Evolutionary conservation across 305 asterid genomes (phyloP).

Genomic region (Fraxinus greggii): DNA sequence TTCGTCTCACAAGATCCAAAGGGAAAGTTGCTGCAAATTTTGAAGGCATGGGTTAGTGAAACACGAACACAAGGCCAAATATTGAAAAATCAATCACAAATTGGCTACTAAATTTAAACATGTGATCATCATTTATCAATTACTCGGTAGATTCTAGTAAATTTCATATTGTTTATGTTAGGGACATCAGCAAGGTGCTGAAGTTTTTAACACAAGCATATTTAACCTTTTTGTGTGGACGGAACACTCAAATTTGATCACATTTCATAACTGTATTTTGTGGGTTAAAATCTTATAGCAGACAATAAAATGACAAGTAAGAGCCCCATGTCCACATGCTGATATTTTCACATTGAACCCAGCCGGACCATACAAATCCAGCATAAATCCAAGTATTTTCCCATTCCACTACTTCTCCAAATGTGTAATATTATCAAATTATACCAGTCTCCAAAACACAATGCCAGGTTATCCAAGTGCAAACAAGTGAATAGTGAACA

Average conservation of each 20-base stretch:
- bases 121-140: not conserved
- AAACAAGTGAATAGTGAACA: not conserved
- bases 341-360: not conserved
- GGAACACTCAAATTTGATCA: not conserved
- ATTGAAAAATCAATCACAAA: not conserved
- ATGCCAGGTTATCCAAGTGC: not conserved
- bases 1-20: slow-evolving; percentile 92
- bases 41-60: not conserved
- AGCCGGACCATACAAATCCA: not conserved
- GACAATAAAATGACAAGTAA: not conserved
- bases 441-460: not conserved
- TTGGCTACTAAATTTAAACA: not conserved
- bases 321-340: not conserved
- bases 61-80: not conserved
- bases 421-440: not conserved
- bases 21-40: slow-evolving; percentile 78
- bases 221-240: not conserved
- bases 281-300: not conserved
- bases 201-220: not conserved
- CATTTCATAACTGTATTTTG: not conserved
- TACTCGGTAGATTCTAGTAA: not conserved
- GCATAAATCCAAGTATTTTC: not conserved
- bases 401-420: not conserved
- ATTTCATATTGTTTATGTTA: not conserved
- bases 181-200: not conserved